Conservation (phyloP, 2,329 filamentous ascomycete species). For the Pochonia chlamydosporia region DNA sequence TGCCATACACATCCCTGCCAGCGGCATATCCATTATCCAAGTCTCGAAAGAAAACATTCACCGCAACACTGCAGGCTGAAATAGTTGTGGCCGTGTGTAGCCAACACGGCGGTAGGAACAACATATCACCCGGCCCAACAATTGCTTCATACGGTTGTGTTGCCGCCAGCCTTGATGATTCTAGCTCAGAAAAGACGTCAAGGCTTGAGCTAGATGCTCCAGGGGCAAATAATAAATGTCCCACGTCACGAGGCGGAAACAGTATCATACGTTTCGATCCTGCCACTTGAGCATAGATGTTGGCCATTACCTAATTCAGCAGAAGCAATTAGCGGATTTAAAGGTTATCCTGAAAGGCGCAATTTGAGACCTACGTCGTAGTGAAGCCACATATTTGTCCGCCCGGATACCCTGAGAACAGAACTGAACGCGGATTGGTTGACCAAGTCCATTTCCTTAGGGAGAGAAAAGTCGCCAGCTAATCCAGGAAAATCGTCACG, state of each 20-base stretch:
- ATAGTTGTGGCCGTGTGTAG: constrained; percentile 66
- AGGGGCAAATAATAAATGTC: constrained; percentile 62
- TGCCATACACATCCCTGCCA: constrained; percentile 82
- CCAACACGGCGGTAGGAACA: constrained; percentile 82
- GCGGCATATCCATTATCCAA: constrained; percentile 61
- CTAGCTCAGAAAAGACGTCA: constrained; percentile 57
- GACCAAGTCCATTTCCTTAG: constrained; percentile 53
- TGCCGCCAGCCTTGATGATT: constrained; percentile 29
- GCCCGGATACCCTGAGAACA: constrained; percentile 71
- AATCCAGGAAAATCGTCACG: constrained; percentile 65
- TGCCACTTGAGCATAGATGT: constrained; percentile 73
- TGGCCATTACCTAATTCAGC: constrained; percentile 66
- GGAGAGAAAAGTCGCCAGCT: constrained; percentile 63
- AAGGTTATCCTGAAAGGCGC: constrained; percentile 88
- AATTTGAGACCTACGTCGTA: constrained; percentile 67
- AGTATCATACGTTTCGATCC: constrained; percentile 70
- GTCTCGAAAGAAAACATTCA: constrained; percentile 86
- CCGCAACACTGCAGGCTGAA: constrained; percentile 60
- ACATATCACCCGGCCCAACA: constrained; percentile 65
- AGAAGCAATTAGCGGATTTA: constrained; percentile 18
- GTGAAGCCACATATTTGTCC: constrained; percentile 83
- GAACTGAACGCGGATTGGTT: constrained; percentile 66
- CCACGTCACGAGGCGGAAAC: constrained; percentile 73
- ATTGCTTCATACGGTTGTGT: constrained; percentile 63
- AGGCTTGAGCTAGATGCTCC: constrained; percentile 76